These are phyloP conservation scores for Fusarium ramigenum DNA, from an alignment of 2,329 filamentous ascomycete species.

Conservation along the genomic window DNA sequence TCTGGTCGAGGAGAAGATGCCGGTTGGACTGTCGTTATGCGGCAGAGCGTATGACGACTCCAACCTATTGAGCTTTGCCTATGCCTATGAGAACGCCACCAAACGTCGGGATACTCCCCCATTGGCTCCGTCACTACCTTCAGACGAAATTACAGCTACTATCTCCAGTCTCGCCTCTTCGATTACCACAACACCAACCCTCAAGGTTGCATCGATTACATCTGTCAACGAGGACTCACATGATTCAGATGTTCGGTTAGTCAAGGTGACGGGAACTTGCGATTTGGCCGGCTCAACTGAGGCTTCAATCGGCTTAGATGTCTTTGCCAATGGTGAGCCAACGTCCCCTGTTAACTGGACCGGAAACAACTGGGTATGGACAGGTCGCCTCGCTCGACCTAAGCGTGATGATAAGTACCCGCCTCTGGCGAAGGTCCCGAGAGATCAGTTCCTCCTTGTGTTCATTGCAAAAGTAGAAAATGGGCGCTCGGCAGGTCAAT, in stretches of 20 bases:
- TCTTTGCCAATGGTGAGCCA: background rate
- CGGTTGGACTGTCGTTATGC: slow-evolving; percentile 62
- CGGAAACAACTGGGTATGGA: background rate
- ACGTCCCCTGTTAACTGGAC: background rate
- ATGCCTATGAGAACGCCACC: slow-evolving; percentile 24
- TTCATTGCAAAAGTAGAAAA: background rate
- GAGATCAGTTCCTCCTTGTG: background rate
- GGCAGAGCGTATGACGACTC: slow-evolving; percentile 58
- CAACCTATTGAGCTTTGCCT: slow-evolving; percentile 39
- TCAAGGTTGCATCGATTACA: background rate
- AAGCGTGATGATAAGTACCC: background rate
- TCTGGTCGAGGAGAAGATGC: slow-evolving; percentile 57
- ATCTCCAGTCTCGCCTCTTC: too few species aligned
- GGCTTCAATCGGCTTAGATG: fast-evolving
- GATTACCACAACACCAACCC: too few species aligned
- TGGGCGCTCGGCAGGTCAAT: background rate
- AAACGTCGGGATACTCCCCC: background rate
- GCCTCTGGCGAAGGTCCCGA: background rate
- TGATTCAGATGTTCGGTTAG: background rate
- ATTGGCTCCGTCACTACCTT: background rate
- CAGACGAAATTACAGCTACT: background rate
- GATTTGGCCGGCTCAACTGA: fast-evolving
- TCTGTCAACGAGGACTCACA: fast-evolving
- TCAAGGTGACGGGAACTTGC: background rate
- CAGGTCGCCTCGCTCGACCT: background rate